A percentile compares a stretch with the other conserved stretches of the same genome.
Conservation (phyloP, 176 grass and related monocot genomes). For the Areca catechu region DNA sequence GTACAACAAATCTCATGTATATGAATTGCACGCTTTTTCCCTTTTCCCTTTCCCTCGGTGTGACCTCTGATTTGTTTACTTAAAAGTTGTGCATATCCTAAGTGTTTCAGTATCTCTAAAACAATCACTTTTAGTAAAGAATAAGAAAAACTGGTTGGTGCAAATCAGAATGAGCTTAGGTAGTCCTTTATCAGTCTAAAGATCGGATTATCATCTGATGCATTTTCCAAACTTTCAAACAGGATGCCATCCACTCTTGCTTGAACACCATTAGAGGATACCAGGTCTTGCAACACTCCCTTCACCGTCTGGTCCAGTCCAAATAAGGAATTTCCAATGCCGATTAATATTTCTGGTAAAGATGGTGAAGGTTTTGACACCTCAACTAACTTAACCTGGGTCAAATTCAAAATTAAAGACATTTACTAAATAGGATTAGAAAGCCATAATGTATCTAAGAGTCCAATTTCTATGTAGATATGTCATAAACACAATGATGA, state of each 20-base stretch:
- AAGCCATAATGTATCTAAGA: neutral
- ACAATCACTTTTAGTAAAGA: neutral
- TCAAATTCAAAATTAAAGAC: constrained; percentile 10
- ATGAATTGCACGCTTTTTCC: too few relatives aligned
- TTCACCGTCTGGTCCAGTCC: constrained; percentile 59
- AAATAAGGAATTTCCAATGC: constrained; percentile 54
- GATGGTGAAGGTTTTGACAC: constrained; percentile 54
- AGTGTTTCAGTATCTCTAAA: too few relatives aligned
- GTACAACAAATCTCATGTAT: too few relatives aligned
- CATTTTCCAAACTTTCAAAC: constrained; percentile 54
- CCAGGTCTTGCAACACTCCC: constrained; percentile 49
- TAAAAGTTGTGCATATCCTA: too few relatives aligned
- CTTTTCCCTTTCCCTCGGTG: too few relatives aligned
- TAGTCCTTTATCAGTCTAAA: constrained; percentile 57
- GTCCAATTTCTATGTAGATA: too few relatives aligned
- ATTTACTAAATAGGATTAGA: neutral
- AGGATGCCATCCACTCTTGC: constrained; percentile 78
- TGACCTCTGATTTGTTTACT: too few relatives aligned
- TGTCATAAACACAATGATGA: too few relatives aligned
- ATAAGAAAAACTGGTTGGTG: neutral
- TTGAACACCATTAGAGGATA: constrained; percentile 48
- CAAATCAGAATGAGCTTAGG: constrained; percentile 32
- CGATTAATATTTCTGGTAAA: constrained; percentile 41
- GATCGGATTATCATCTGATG: constrained; percentile 44
- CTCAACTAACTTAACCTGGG: constrained; percentile 85